phyloP scores from a whole-genome alignment of 2,329 filamentous ascomycete genomes.

The Ophiostoma fasciatum region DNA sequence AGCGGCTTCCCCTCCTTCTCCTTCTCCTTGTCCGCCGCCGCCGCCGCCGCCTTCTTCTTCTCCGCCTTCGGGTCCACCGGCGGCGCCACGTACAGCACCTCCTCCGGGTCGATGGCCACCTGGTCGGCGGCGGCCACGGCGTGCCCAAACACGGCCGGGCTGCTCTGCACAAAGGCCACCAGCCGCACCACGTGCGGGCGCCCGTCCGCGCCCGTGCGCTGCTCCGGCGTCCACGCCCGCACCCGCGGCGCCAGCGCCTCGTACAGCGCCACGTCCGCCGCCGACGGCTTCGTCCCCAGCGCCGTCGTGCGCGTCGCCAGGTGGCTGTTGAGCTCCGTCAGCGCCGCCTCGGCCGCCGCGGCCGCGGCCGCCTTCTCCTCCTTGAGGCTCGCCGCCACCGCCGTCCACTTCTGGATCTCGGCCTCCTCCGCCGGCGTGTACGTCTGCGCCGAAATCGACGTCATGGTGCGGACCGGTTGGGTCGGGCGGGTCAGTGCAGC shows the following conservation, averaged over 20 bases:
- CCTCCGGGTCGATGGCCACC: constrained; percentile 61
- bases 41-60: constrained; percentile 77
- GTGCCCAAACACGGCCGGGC: constrained; percentile 55
- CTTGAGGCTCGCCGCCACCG: constrained; percentile 57
- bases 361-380: no score
- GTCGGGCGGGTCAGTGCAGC: no score
- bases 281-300: constrained; percentile 76
- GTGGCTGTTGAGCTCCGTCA: constrained; percentile 72
- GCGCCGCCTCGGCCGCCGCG: constrained; percentile 33
- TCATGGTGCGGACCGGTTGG: constrained; percentile 34
- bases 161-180: constrained; percentile 91
- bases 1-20: constrained; percentile 31
- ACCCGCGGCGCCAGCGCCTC: constrained; percentile 62
- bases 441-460: constrained; percentile 45
- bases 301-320: constrained; percentile 79
- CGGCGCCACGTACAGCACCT: constrained; percentile 77
- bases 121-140: constrained; percentile 58
- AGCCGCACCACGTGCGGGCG: constrained; percentile 84
- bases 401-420: constrained; percentile 82
- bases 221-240: constrained; percentile 64
- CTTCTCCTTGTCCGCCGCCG: constrained; percentile 33
- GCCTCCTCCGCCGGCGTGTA: constrained; percentile 70
- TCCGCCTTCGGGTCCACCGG: constrained; percentile 84
- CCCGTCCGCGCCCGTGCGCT: constrained; percentile 79
- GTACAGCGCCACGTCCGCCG: constrained; percentile 76